Evolutionary conservation across 345 rosid species (phyloP).

Genomic region (Eucalyptus albens): DNA sequence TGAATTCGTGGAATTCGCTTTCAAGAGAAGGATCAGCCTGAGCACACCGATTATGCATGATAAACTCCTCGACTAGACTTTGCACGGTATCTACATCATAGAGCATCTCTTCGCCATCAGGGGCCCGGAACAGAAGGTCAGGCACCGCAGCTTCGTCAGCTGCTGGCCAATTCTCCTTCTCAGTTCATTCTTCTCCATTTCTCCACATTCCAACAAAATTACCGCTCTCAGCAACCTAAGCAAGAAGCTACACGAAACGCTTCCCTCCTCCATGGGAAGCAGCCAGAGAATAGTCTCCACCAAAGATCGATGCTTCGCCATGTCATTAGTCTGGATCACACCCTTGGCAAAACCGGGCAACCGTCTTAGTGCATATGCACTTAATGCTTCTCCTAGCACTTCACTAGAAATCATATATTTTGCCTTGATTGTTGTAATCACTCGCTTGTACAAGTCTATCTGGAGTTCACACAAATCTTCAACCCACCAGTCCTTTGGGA

Average conservation of each 20-base stretch:
- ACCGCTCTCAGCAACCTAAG: conserved; percentile 37
- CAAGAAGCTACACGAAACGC: conserved; percentile 44
- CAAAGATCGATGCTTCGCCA: conserved; percentile 28
- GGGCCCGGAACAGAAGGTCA: conserved; percentile 41
- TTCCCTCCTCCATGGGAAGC: conserved; percentile 37
- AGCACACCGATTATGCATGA: conserved; percentile 5
- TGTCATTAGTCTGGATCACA: conserved; percentile 21
- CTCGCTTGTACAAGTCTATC: conserved; percentile 45
- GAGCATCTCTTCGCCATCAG: conserved; percentile 14
- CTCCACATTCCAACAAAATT: conserved; percentile 31
- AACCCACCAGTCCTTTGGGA: conserved; percentile 84
- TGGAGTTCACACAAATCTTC: conserved; percentile 76
- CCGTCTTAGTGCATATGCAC: conserved; percentile 45
- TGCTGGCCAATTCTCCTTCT: conserved; percentile 33
- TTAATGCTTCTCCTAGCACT: conserved; percentile 55
- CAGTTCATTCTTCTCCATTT: conserved; percentile 28
- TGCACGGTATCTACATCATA: conserved; percentile 55
- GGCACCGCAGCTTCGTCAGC: conserved; percentile 36
- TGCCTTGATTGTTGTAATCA: conserved; percentile 28
- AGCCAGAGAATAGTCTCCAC: conserved; percentile 41
- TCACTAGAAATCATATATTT: conserved; percentile 30
- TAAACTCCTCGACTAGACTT: conserved; percentile 32
- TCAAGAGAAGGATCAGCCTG: neutral
- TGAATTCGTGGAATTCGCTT: conserved; percentile 10
- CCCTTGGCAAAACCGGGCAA: conserved; percentile 52